A percentile compares a stretch with the other conserved stretches of the same genome.
Conservation (phyloP, 768 basidiomycete species). For the Boletales sp. region DNA sequence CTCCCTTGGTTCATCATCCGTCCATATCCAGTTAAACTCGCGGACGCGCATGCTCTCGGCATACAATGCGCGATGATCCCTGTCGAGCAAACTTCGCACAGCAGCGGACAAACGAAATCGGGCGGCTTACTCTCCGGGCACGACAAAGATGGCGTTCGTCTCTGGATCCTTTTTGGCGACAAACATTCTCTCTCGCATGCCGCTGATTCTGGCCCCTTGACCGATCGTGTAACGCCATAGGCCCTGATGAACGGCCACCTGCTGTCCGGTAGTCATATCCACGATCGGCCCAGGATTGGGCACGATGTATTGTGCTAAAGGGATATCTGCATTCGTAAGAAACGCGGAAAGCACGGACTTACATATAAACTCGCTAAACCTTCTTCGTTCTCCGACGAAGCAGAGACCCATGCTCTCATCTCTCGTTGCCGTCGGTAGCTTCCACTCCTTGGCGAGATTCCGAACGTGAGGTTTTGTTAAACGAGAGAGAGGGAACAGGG, state of each 20-base stretch:
- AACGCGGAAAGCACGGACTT: conserved; percentile 17
- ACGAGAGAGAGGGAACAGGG: conserved; percentile 74
- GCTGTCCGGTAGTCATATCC: conserved; percentile 49
- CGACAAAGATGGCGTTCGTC: conserved; percentile 70
- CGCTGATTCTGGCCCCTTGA: conserved; percentile 66
- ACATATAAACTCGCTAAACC: conserved; percentile 75
- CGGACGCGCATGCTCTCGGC: conserved; percentile 35
- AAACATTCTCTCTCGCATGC: conserved; percentile 60
- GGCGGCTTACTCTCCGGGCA: conserved; percentile 59
- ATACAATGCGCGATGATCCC: conserved; percentile 59
- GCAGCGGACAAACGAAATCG: not conserved
- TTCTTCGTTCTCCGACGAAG: conserved; percentile 81
- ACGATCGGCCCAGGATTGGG: conserved; percentile 69
- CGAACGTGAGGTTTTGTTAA: conserved; percentile 72
- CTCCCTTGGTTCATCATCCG: conserved; percentile 47
- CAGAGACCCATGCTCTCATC: conserved; percentile 93
- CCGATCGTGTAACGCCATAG: conserved; percentile 87
- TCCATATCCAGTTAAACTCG: conserved; percentile 79
- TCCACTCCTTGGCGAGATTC: conserved; percentile 57
- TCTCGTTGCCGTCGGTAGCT: conserved; percentile 68
- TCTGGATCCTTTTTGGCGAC: conserved; percentile 67
- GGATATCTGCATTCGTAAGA: not conserved
- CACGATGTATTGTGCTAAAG: conserved; percentile 70
- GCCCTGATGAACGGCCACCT: conserved; percentile 63
- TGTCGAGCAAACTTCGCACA: conserved; percentile 21